These are phyloP conservation scores for Chlorella sp. DNA, from an alignment of 139 green algal species.

Conservation along the genomic window DNA sequence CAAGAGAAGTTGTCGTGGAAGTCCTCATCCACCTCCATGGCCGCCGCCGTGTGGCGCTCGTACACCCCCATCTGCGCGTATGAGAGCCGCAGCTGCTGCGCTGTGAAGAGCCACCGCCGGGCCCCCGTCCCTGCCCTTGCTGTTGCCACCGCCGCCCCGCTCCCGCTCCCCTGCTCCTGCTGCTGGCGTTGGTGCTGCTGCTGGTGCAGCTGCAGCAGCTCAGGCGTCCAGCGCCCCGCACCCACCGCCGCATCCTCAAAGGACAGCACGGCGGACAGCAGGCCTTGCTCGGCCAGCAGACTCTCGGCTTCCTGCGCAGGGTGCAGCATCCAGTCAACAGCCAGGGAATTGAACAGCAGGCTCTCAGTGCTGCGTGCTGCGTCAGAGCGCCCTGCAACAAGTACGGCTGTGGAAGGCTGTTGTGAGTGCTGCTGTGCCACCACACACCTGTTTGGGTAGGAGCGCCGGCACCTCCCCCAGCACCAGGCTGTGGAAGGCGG, in stretches of 20 bases:
- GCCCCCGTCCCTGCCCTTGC: background rate
- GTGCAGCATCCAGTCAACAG: background rate
- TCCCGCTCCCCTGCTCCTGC: background rate
- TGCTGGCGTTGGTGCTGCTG: constrained; percentile 1
- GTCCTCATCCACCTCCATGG: constrained; percentile 53
- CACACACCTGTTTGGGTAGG: background rate
- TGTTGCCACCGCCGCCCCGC: background rate
- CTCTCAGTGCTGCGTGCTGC: background rate
- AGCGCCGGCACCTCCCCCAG: constrained; percentile 41
- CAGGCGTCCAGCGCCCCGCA: background rate
- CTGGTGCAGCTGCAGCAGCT: background rate
- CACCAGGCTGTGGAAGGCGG: constrained; percentile 49
- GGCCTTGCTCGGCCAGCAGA: constrained; percentile 39
- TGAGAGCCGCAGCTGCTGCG: constrained; percentile 56
- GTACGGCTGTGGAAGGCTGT: background rate
- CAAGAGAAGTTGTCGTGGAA: constrained; percentile 37
- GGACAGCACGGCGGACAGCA: constrained; percentile 11
- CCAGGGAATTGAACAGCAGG: background rate
- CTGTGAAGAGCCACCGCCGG: constrained; percentile 44
- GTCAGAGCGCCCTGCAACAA: background rate
- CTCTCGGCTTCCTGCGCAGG: constrained; percentile 18
- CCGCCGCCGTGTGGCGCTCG: constrained; percentile 30
- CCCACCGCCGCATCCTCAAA: constrained; percentile 1
- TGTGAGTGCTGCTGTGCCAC: background rate
- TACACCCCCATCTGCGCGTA: constrained; percentile 53